Evolutionary conservation across 345 rosid genomes (phyloP), one percentile per base, ranked within the genome.

Genomic region (Jatropha curcas): DNA sequence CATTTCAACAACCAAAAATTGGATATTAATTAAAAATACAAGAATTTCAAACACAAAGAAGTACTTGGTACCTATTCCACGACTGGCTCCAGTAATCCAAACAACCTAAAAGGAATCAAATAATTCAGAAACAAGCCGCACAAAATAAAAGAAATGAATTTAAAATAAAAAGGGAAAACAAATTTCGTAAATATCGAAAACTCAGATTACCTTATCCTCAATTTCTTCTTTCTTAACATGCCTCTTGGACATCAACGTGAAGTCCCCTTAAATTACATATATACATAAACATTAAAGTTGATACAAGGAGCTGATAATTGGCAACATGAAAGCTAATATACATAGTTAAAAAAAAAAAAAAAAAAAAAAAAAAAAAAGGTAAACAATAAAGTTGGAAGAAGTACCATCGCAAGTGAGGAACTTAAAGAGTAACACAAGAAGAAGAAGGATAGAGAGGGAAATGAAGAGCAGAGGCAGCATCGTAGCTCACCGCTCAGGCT

Each of bases 1-100:
- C 45, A 41, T 6, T 4, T 37, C 41, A 37, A 37, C 41, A n/a
- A n/a, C n/a, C n/a, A n/a, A n/a, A n/a, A n/a, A n/a, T n/a, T n/a
- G n/a, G n/a, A 17, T 19, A 34, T 5, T 9, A 5, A 1, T 28
- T 28, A 30, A 6, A 65, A 25, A 14, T 34, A 37, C n/a, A 20
- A 61, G 12, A 33, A 31, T 5, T 37, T 12, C 9, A 20, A 2
- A 62, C n/a, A n/a, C n/a, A 35, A 24, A 62, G n/a, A 46, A 8
- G 1, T 5, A 33, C 22, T 46, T 20, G 14, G 34, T 84, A 91
- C 98, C 98, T 31, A 94, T 94, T 65, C 98, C 98, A 33, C 98
- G 93, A 77, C 98, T 92, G 35, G 97, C 97, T 16, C 98, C 97
- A 59, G 98, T 94, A 60, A 94, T 89, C 98, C 98, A 94, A 28